Percentiles rank a stretch among this genome's conserved stretches.
phyloP scores from a whole-genome alignment of 2,329 filamentous ascomycete genomes.

The Fusarium xyrophilum region DNA sequence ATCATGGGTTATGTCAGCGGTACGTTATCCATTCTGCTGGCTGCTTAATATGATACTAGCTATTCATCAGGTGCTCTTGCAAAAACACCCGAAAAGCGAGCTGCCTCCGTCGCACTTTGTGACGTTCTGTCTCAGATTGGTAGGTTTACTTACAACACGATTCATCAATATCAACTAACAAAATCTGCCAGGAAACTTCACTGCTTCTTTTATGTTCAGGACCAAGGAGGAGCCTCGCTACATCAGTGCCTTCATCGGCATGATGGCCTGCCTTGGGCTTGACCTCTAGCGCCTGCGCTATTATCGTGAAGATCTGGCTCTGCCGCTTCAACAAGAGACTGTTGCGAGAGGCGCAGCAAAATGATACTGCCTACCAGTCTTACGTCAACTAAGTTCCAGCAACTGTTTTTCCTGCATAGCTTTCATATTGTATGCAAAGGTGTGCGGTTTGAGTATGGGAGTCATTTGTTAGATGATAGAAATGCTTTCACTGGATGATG shows the following conservation, averaged over 20 bases:
- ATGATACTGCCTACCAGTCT: conserved; percentile 12
- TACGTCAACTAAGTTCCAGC: background rate
- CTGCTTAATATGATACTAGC: accelerated
- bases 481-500: no score
- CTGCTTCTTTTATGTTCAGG: conserved; percentile 15
- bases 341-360: conserved; percentile 7
- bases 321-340: conserved; percentile 8
- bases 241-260: conserved; percentile 13
- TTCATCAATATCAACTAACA: accelerated
- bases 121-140: conserved; percentile 11
- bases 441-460: no score
- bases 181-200: background rate
- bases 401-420: no score
- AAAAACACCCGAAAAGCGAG: conserved; percentile 6
- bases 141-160: accelerated
- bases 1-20: conserved; percentile 20
- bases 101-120: conserved; percentile 8
- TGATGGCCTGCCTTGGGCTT: conserved; percentile 17
- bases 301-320: conserved; percentile 13
- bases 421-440: accelerated
- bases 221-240: conserved; percentile 14
- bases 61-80: background rate
- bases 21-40: accelerated
- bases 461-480: background rate
- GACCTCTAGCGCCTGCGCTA: background rate